These are phyloP conservation scores for Dothistroma pini DNA, from an alignment of 2,329 filamentous ascomycete genomes.

Conservation along the genomic window DNA sequence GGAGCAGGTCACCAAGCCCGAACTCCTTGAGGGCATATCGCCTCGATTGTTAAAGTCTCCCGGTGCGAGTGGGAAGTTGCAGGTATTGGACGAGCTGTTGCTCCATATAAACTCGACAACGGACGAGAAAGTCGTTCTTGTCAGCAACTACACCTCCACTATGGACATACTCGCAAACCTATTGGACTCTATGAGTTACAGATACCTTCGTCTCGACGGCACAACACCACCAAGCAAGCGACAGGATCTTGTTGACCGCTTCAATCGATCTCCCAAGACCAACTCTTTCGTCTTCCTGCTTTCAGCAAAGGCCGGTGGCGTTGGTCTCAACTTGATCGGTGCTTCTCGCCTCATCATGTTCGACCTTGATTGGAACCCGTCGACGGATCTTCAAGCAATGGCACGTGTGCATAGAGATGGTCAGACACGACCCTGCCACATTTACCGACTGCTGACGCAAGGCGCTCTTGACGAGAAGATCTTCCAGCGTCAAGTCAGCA, in stretches of 20 bases:
- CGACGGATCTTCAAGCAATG: conserved; percentile 70
- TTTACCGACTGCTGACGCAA: conserved; percentile 66
- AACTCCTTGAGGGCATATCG: conserved; percentile 46
- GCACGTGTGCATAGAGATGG: conserved; percentile 70
- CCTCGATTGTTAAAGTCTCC: conserved; percentile 54
- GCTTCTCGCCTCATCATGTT: conserved; percentile 68
- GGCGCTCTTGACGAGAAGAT: conserved; percentile 72
- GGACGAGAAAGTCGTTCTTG: conserved; percentile 67
- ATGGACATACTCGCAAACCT: conserved; percentile 63
- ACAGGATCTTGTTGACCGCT: conserved; percentile 65
- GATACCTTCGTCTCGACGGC: conserved; percentile 66
- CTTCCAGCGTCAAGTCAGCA: conserved; percentile 68
- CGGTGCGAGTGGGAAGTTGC: conserved; percentile 61
- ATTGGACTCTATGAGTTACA: conserved; percentile 57
- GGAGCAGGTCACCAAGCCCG: conserved; percentile 32
- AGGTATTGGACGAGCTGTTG: conserved; percentile 63
- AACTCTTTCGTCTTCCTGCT: conserved; percentile 65
- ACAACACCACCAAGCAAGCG: conserved; percentile 61
- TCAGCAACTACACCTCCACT: conserved; percentile 73
- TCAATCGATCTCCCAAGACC: conserved; percentile 58
- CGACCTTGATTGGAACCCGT: conserved; percentile 74
- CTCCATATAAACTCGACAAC: conserved; percentile 59
- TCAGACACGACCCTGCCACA: conserved; percentile 63
- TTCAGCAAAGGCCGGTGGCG: conserved; percentile 68
- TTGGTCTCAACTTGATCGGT: conserved; percentile 67